Evolutionary conservation across 2,329 filamentous ascomycete species (phyloP), one percentile per base, ranked within the genome.

Genomic region (Calycina herbarum): DNA sequence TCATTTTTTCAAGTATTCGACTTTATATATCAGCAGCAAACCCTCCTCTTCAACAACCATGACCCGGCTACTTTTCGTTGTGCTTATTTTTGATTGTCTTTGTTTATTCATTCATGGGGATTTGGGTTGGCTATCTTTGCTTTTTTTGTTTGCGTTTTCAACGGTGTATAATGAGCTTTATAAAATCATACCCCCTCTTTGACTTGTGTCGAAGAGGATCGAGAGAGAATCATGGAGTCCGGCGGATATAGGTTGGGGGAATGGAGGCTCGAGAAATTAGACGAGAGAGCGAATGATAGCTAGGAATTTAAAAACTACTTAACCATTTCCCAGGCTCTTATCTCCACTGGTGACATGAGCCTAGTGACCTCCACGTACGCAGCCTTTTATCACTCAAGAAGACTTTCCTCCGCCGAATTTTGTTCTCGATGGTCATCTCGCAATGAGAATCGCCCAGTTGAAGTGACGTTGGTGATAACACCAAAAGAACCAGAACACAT

Each of bases 181-280:
- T 24, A 24, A 51, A 51, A 51, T 51, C 45, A 51, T 51, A 51
- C 45, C 45, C 45, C 45, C 45, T 51, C 45, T 51, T 27, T 51
- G 17, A 51, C 45, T 24, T 10, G 45, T 24, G 45, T 51, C 27
- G 17, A 27, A 51, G 45, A 24, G 45, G 42, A 51, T 20, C 6
- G 24, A 24, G 17, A 51, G 45, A 24, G 45, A 17, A 51, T 20
- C n/a, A 51, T 51, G 45, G n/a, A 51, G 20, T 51, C n/a, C 1
- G 45, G 45, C 7, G n/a, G 45, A 51, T 51, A 51, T 11, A 24
- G 20, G n/a, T 51, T 24, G 20, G 20, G 45, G 20, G 8, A 20
- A 24, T 27, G 45, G 20, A 24, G 45, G 17, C 5, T 6, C 20
- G 7, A 15, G 7, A 24, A 15, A 51, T 51, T 51, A 51, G 45